Conservation (phyloP, 257 asterid species). For the Echites panduratus region DNA sequence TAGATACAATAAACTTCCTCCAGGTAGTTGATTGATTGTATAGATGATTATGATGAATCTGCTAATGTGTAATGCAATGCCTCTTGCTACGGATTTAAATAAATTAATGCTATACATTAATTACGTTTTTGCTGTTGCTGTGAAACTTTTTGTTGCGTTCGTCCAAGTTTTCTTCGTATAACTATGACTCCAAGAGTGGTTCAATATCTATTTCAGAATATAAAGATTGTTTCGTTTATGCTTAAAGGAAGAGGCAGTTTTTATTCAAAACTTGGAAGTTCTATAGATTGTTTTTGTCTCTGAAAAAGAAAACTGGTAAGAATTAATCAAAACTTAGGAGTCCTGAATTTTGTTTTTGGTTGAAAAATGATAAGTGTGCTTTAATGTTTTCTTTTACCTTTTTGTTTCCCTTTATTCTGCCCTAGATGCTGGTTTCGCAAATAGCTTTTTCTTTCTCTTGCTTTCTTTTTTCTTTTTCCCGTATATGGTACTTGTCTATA, state of each 20-base stretch:
- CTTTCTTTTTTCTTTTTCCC: conserved; percentile 8
- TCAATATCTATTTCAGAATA: background rate
- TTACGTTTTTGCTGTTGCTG: background rate
- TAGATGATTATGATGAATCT: background rate
- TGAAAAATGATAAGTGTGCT: background rate
- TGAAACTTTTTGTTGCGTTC: background rate
- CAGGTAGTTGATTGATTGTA: conserved; percentile 42
- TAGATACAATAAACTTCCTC: conserved; percentile 68
- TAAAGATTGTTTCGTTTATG: background rate
- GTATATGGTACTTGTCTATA: background rate
- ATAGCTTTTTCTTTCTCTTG: conserved; percentile 2
- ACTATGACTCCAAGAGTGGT: background rate
- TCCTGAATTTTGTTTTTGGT: background rate
- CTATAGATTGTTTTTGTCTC: background rate
- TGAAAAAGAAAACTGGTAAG: background rate
- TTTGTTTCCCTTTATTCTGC: background rate
- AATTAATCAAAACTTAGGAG: background rate
- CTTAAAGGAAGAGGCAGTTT: background rate
- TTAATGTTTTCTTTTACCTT: background rate
- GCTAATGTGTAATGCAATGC: background rate
- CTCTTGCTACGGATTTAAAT: background rate
- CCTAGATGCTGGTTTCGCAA: background rate
- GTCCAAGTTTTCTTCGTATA: background rate
- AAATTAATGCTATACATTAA: background rate
- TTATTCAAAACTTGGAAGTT: background rate